Conservation (phyloP, 2,329 filamentous ascomycete genomes). For the Emericellopsis cladophorae region DNA sequence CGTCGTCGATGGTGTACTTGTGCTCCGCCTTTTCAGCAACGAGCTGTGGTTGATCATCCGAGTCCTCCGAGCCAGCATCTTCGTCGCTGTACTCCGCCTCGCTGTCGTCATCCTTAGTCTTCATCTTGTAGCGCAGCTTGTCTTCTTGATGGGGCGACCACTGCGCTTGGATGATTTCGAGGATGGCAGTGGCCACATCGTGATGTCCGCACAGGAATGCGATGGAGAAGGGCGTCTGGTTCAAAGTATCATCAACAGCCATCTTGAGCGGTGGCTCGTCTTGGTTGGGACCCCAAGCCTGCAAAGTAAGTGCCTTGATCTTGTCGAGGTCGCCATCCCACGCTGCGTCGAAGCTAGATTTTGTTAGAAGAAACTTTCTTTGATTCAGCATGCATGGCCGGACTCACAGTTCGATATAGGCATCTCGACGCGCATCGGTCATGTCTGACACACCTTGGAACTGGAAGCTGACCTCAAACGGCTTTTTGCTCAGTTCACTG, state of each 20-base stretch:
- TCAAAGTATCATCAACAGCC: slow-evolving; percentile 37
- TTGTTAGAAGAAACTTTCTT: background rate
- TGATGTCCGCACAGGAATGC: slow-evolving; percentile 54
- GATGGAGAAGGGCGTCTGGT: slow-evolving; percentile 52
- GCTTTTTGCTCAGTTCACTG: slow-evolving; percentile 10
- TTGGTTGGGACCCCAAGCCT: slow-evolving; percentile 40
- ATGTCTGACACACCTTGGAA: slow-evolving; percentile 42
- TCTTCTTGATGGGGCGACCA: slow-evolving; percentile 44
- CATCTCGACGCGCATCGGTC: slow-evolving; percentile 39
- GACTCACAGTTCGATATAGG: slow-evolving; percentile 51
- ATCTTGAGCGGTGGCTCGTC: slow-evolving; percentile 50
- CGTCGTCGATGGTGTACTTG: slow-evolving; percentile 62
- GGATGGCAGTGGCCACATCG: slow-evolving; percentile 48
- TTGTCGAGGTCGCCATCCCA: slow-evolving; percentile 57
- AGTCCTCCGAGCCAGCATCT: slow-evolving; percentile 18
- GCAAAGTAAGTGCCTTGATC: slow-evolving; percentile 52
- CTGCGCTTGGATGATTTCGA: slow-evolving; percentile 60
- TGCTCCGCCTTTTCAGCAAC: slow-evolving; percentile 47
- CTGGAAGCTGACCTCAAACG: slow-evolving; percentile 34
- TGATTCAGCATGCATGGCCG: background rate
- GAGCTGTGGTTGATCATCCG: slow-evolving; percentile 27
- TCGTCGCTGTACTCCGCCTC: slow-evolving; percentile 20
- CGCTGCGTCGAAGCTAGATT: slow-evolving; percentile 50
- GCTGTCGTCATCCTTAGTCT: slow-evolving; percentile 17
- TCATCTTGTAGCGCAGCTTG: slow-evolving; percentile 35